A percentile compares a stretch with the other conserved stretches of the same genome.
phyloP scores from a whole-genome alignment of 768 basidiomycete genomes.

The Trametes elegans region DNA sequence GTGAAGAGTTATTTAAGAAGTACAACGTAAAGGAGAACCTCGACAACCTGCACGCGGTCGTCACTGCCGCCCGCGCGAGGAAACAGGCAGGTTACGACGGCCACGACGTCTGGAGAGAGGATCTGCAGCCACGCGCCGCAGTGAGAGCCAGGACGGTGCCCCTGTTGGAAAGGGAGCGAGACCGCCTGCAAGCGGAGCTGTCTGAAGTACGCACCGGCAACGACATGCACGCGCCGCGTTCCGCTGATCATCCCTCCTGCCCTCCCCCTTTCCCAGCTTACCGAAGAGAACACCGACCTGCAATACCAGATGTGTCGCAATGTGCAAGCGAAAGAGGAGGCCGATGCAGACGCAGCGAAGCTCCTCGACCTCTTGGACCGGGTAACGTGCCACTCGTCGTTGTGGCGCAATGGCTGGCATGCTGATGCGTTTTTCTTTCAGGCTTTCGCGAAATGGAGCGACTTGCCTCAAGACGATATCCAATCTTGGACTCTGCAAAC shows the following conservation, averaged over 20 bases:
- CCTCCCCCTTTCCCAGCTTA: slow-evolving; percentile 46
- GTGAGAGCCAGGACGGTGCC: slow-evolving; percentile 65
- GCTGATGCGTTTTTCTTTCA: slow-evolving; percentile 9
- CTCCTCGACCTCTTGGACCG: slow-evolving; percentile 54
- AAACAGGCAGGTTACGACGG: slow-evolving; percentile 40
- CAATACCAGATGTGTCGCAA: slow-evolving; percentile 51
- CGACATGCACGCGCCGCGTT: neutral
- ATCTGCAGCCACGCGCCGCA: slow-evolving; percentile 60
- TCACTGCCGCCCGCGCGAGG: slow-evolving; percentile 63
- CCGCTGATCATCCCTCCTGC: neutral
- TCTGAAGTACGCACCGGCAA: slow-evolving; percentile 29
- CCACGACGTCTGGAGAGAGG: slow-evolving; percentile 63
- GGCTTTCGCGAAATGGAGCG: slow-evolving; percentile 43
- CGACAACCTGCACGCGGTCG: slow-evolving; percentile 66
- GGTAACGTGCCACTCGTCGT: slow-evolving; percentile 35
- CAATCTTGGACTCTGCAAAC: slow-evolving; percentile 38
- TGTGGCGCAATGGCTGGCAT: neutral
- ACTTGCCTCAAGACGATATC: slow-evolving; percentile 64
- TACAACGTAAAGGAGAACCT: slow-evolving; percentile 68
- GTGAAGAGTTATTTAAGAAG: slow-evolving; percentile 67
- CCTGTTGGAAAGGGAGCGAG: slow-evolving; percentile 44
- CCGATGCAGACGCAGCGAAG: slow-evolving; percentile 43
- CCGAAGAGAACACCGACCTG: slow-evolving; percentile 50
- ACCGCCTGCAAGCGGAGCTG: slow-evolving; percentile 37
- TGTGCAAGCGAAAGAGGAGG: slow-evolving; percentile 41